Base-by-base conservation (phyloP, 257 asterid species). In the Lantana camara region DNA sequence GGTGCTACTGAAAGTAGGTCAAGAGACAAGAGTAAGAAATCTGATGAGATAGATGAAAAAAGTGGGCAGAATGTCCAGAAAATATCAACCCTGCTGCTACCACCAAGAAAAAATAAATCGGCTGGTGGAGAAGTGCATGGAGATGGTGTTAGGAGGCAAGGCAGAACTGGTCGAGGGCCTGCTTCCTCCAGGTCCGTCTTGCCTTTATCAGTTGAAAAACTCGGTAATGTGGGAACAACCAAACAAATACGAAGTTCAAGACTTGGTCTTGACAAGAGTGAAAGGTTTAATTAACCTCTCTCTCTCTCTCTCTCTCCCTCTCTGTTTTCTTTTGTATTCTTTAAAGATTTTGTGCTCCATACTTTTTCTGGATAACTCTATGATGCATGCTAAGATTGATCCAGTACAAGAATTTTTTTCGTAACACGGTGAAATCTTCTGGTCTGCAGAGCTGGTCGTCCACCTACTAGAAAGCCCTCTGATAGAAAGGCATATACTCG, bases 201-300 rank as follows among this genome's bases (percentile, higher is more conserved):
- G 76, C 89, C 96, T 63, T 71, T 78, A 70, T 60, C 85, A 38
- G 84, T 70, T 67, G 95, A 91, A 78, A 89, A 80, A 78, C 76
- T 66, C 82, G 91, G 88, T 62, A 85, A 77, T 77, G 80, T 82
- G 42, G 91, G 96, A 57, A 83, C 92, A 34, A 83, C 91, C 37
- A 91, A 91, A 74, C 96, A 89, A 75, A 85, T 89, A 38, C 80
- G 96, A 83, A 89, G 89, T 74, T 78, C 95, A 48, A 84, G 95
- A 73, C 85, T 84, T 77, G 85, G 90, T 73, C 76, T 68, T 71
- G 96, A 89, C 52, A 91, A 86, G 80, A 63, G 61, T 57, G 96
- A 89, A 78, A 86, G 98, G 98, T 91, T 70, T 21, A 32, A n/a
- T 19, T 41, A 30, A 7, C 5, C 14, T 56, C 64, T 22, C 64